Base-by-base conservation (phyloP, 495 filamentous ascomycete genomes). In the Tuber indicum region DNA sequence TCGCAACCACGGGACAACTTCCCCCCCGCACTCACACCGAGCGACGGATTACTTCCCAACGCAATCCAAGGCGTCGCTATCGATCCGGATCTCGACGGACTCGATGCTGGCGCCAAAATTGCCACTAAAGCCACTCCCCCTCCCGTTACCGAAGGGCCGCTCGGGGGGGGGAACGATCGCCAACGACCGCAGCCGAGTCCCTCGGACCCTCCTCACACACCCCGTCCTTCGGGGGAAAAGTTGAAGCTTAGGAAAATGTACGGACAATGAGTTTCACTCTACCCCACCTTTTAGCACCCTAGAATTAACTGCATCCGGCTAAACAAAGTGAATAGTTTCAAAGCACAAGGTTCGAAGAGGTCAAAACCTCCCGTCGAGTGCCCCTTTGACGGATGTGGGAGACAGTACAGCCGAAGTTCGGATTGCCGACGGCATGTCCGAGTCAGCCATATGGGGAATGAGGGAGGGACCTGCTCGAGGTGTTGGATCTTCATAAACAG, bases 121-220 rank as follows among this genome's bases (percentile, higher is more conserved):
- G 45, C 17, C 45, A 1, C 12, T 19, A 17, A 6, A 49, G 23
- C 23, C 47, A 19, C 19, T 16, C 4, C 7, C 3, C 47, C 47
- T 23, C 17, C 47, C 3, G 47, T 49, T 23, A 1, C 8, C 47
- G 7, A 52, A n/a, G 47, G 8, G 21, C 3, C 7, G 23, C 47
- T 3, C 1, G 9, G 3, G 6, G 47, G 3, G 6, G 21, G 7
- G n/a, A 10, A 2, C 6, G 7, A 3, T n/a, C 0, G 7, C 21
- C 17, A 8, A 52, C 19, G 4, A 23, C 21, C 3, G 19, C 8
- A 6, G 5, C 7, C 21, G 17, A 52, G 8, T 9, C 47, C 10
- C 47, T 19, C 47, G 47, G 3, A 8, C 47, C 47, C 47, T 21
- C 21, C 19, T 8, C 47, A 49, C 17, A 49, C 47, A n/a, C 19